Evolutionary conservation across 1,139 yeast genomes (phyloP), one percentile per base, ranked within the genome.

Genomic region (Blastobotrys indianensis): DNA sequence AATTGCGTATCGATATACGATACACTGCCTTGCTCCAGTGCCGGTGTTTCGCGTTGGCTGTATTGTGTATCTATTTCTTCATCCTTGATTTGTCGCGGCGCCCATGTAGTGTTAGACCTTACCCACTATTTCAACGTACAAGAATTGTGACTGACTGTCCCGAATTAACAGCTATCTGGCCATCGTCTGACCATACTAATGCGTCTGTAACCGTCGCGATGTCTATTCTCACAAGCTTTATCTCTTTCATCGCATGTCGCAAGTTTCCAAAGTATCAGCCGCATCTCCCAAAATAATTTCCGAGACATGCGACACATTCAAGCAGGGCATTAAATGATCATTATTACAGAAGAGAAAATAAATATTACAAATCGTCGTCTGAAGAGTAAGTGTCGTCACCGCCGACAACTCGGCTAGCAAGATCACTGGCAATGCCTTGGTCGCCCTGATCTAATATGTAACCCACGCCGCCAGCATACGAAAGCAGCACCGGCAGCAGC

Each of bases 401-500:
- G 11, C 50, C 53, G 39, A 50, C 49, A 32, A 55, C 46, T 32
- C 66, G 37, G 11, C 64, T 51, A 1, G 61, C 65, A 41, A 62
- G 49, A 37, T 62, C 65, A 12, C 63, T 63, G 2, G 61, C 59
- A 9, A 62, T 41, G 3, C 65, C 64, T 37, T 53, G 55, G 48
- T 65, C 69, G 0, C 59, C 65, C 12, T 56, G 58, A 37, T 61
- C 65, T 15, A 63, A 62, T 13, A 68, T 61, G 51, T 74, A 77
- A 15, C 75, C 74, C 37, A 67, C 65, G 11, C 83, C 85, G 5
- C 95, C 95, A 54, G 74, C 70, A 45, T 73, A 68, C 37, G 88
- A 75, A 39, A 90, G 69, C 25, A 83, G 62, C 2, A 86, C 77
- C 0, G 98, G 98, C 43, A 90, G 69, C 48, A 90, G 77, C 36